Evolutionary conservation across 2,329 filamentous ascomycete genomes (phyloP).

Genomic region (Chalaropsis thielavioides): DNA sequence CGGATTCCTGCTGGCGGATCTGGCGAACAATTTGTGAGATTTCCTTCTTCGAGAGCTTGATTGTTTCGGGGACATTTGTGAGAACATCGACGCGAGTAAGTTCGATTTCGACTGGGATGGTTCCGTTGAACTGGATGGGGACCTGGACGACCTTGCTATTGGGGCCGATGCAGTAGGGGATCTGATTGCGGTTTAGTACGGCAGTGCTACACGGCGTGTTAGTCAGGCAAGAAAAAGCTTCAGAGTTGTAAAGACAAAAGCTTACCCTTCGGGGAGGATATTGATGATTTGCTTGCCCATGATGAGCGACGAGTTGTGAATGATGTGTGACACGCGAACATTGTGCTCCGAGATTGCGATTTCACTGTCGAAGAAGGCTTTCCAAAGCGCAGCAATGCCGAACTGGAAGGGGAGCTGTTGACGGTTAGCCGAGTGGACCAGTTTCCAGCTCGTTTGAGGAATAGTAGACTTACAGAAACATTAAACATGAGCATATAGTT

Average conservation of each 20-base stretch:
- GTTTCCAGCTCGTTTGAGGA: neutral
- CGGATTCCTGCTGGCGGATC: conserved; percentile 49
- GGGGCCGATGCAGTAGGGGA: conserved; percentile 67
- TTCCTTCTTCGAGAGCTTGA: conserved; percentile 60
- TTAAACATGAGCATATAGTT: conserved; percentile 90
- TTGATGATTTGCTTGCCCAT: conserved; percentile 95
- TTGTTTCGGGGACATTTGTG: conserved; percentile 62
- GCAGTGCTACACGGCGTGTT: conserved; percentile 45
- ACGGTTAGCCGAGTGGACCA: neutral
- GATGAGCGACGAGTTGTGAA: conserved; percentile 87
- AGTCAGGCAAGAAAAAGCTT: conserved; percentile 21
- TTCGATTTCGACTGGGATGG: conserved; percentile 75
- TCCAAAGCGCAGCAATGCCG: conserved; percentile 58
- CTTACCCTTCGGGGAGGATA: conserved; percentile 78
- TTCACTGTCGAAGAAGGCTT: conserved; percentile 82
- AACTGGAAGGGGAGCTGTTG: conserved; percentile 54
- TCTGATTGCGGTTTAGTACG: conserved; percentile 65
- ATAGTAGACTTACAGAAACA: conserved; percentile 47
- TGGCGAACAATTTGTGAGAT: conserved; percentile 60
- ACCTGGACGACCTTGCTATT: conserved; percentile 48
- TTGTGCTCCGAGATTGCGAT: conserved; percentile 83
- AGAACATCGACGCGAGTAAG: conserved; percentile 76
- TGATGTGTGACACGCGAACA: conserved; percentile 73
- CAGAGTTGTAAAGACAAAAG: conserved; percentile 9
- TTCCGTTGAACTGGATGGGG: conserved; percentile 88